These are phyloP conservation scores for Trichoderma virens DNA, from an alignment of 495 filamentous ascomycete species.

Conservation along the genomic window DNA sequence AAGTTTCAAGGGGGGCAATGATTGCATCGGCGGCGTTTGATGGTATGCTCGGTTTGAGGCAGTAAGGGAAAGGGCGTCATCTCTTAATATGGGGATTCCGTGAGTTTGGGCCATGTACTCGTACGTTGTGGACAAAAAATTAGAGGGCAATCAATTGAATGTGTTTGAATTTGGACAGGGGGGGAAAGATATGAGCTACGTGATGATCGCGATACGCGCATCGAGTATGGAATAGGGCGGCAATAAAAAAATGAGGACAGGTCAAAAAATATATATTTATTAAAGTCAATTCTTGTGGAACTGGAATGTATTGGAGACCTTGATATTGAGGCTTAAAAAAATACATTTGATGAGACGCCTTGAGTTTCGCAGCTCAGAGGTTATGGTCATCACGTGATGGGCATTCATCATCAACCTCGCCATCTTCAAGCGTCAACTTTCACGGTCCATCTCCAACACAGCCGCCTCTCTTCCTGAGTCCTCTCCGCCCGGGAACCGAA, in stretches of 20 bases:
- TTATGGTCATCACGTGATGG: background rate
- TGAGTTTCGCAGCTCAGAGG: background rate
- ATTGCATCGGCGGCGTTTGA: conserved; percentile 8
- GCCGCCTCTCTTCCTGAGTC: background rate
- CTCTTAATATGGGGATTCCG: background rate
- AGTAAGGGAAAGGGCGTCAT: conserved; percentile 2
- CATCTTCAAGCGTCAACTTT: background rate
- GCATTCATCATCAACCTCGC: background rate
- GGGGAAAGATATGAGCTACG: background rate
- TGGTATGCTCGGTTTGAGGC: conserved; percentile 7
- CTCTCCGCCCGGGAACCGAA: background rate
- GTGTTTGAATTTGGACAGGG: background rate
- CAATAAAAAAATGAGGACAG: background rate
- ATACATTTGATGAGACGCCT: too few relatives aligned
- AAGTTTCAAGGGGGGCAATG: background rate
- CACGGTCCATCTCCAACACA: background rate
- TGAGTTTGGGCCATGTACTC: conserved; percentile 5
- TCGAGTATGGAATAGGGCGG: background rate
- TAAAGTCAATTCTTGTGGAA: too few relatives aligned
- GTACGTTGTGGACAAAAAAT: conserved; percentile 3
- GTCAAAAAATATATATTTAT: background rate
- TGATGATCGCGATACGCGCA: background rate
- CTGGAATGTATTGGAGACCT: too few relatives aligned
- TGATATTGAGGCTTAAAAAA: too few relatives aligned
- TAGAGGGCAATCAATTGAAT: conserved; percentile 7